Evolutionary conservation across 495 filamentous ascomycete species (phyloP), one percentile per base, ranked within the genome.

Genomic region (Annulohypoxylon stygium): DNA sequence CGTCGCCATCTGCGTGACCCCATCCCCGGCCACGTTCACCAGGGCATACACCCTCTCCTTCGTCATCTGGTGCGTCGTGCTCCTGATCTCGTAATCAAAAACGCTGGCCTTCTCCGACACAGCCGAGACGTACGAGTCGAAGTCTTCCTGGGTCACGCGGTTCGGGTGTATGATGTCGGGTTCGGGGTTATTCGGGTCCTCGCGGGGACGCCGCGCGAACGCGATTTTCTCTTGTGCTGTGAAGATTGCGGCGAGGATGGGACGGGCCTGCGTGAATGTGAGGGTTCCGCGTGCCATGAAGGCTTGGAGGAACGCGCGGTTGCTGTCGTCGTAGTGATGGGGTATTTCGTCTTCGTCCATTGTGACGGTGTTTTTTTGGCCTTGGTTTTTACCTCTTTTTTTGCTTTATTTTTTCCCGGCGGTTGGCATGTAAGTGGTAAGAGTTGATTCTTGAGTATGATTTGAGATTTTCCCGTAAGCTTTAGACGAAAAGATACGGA

Each of bases 301-400:
- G 69, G 92, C 93, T 83, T 99, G 96, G 0, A 98, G 83, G 76
- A 99, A 97, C n/a, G 95, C 94, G 51, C 93, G 92, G 79, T 98
- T 93, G 74, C 86, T 85, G 76, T 97, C 88, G 78, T 78, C 72
- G 67, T 82, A 84, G 20, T 71, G 63, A 20, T 39, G 51, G 23
- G 41, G 12, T 55, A 67, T 48, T 2, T 77, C 74, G 50, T 71
- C 68, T 20, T 75, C 67, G 23, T 73, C 73, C 76, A 75, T 73
- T 16, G 37, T 67, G 60, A 2, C 9, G 37, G 34, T 36, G 58
- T 2, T 51, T 8, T 51, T 20, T 51, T 51, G 10, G 11, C 12
- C 12, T 14, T n/a, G 0, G 12, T 14, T n/a, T n/a, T 4, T 43
- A 43, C 12, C 25, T 26, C 7, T 25, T 10, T 26, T 51, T 20